These are phyloP conservation scores for Dianthus caryophyllus DNA, from an alignment of 148 eudicot genomes.

Conservation along the genomic window DNA sequence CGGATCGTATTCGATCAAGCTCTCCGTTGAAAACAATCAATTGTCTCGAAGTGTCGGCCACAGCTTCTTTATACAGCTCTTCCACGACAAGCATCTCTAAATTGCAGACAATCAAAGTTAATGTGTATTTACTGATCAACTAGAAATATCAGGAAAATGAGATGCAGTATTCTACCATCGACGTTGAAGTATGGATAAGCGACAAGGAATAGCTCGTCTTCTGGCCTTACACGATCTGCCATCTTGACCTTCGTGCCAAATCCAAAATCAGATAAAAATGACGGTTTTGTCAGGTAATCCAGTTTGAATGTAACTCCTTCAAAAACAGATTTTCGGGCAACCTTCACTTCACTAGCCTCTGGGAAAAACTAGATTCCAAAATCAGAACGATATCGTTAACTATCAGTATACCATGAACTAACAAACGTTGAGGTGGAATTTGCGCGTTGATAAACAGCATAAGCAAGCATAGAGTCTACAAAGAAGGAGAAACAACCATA, in stretches of 20 bases:
- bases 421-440: background rate
- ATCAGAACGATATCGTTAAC: background rate
- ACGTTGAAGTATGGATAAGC: conserved; percentile 96
- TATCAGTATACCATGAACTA: no score
- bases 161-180: conserved; percentile 51
- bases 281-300: conserved; percentile 95
- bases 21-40: conserved; percentile 93
- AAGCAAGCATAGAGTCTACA: background rate
- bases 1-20: conserved; percentile 95
- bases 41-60: conserved; percentile 49
- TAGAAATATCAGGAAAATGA: conserved; percentile 3
- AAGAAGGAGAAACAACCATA: conserved; percentile 39
- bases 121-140: conserved; percentile 2
- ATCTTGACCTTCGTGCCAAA: conserved; percentile 69
- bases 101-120: background rate
- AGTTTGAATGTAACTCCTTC: conserved; percentile 86
- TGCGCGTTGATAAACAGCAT: conserved; percentile 9
- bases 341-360: conserved; percentile 84
- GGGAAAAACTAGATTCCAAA: conserved; percentile 77
- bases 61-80: conserved; percentile 94
- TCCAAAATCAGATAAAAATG: conserved; percentile 89
- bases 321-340: conserved; percentile 68
- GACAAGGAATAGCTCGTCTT: conserved; percentile 82
- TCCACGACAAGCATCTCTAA: conserved; percentile 98
- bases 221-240: conserved; percentile 86